Conservation (phyloP, 2,329 filamentous ascomycete genomes). For the Scedosporium minutisporum region DNA sequence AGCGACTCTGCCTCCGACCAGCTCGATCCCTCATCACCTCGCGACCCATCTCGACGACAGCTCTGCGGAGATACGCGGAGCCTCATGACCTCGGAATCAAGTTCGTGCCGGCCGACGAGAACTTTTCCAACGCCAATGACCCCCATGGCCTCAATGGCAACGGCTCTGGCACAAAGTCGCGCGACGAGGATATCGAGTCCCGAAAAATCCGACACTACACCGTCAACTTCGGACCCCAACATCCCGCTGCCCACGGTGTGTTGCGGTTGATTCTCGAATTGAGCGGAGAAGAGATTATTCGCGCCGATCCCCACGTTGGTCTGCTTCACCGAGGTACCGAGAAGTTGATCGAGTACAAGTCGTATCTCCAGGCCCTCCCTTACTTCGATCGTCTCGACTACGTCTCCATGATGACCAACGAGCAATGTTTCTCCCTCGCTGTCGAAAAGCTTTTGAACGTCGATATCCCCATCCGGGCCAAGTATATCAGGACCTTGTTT, state of each 20-base stretch:
- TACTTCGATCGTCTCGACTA: conserved; percentile 99
- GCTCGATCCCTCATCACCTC: conserved; percentile 18
- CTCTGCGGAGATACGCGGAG: conserved; percentile 53
- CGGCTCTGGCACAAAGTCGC: conserved; percentile 11
- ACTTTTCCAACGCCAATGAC: conserved; percentile 46
- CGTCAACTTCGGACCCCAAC: conserved; percentile 98
- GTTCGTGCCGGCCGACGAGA: conserved; percentile 54
- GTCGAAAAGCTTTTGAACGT: conserved; percentile 98
- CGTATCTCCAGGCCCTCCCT: conserved; percentile 92
- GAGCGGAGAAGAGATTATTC: conserved; percentile 94
- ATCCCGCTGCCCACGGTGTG: conserved; percentile 97
- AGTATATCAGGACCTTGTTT: conserved; percentile 94
- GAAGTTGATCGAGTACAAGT: conserved; percentile 99
- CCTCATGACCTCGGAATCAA: conserved; percentile 42
- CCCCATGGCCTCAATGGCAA: conserved; percentile 34
- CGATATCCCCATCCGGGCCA: conserved; percentile 88
- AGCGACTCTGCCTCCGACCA: conserved; percentile 51
- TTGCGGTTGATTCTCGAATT: conserved; percentile 94
- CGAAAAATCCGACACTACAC: conserved; percentile 98
- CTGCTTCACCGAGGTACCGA: conserved; percentile 94
- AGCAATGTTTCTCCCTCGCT: conserved; percentile 91
- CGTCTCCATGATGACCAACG: conserved; percentile 99
- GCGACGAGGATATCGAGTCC: conserved; percentile 36
- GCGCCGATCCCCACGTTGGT: conserved; percentile 93
- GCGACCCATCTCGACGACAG: conserved; percentile 58